Conservation (phyloP, 768 basidiomycete species). For the Arthromyces matolae region DNA sequence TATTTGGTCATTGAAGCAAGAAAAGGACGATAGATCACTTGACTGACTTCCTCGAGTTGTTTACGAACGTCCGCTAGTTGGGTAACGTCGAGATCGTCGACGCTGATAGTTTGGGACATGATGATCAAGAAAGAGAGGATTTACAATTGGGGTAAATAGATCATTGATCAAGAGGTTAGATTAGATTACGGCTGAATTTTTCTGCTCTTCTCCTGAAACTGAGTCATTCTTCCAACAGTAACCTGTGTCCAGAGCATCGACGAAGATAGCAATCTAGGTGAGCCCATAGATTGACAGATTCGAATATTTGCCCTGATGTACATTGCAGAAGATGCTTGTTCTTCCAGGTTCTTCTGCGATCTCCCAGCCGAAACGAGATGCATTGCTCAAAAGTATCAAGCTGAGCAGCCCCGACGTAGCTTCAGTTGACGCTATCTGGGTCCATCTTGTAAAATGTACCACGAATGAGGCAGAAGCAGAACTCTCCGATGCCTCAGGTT, state of each 20-base stretch:
- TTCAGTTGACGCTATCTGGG: conserved; percentile 77
- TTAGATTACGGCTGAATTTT: conserved; percentile 15
- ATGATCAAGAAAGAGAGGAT: too few relatives aligned
- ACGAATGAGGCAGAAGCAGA: conserved; percentile 42
- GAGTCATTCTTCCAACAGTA: background rate
- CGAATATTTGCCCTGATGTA: background rate
- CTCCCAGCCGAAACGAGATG: conserved; percentile 65
- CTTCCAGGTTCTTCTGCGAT: conserved; percentile 75
- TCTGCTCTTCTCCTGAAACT: background rate
- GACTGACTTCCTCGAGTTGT: conserved; percentile 86
- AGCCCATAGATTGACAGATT: too few relatives aligned
- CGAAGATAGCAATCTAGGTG: conserved; percentile 1
- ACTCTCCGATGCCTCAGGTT: conserved; percentile 41
- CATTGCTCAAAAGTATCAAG: conserved; percentile 61
- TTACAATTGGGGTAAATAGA: background rate
- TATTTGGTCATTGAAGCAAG: background rate
- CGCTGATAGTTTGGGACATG: conserved; percentile 78
- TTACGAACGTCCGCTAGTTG: conserved; percentile 88
- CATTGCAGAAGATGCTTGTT: conserved; percentile 59
- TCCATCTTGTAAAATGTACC: conserved; percentile 78
- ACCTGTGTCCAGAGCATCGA: background rate
- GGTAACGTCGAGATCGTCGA: conserved; percentile 77
- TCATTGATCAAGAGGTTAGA: conserved; percentile 6
- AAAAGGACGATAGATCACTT: background rate
- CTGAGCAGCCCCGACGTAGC: conserved; percentile 45